These are phyloP conservation scores for Phytophthora palmivora DNA, from an alignment of 352 stramenopile genomes.

Conservation along the genomic window DNA sequence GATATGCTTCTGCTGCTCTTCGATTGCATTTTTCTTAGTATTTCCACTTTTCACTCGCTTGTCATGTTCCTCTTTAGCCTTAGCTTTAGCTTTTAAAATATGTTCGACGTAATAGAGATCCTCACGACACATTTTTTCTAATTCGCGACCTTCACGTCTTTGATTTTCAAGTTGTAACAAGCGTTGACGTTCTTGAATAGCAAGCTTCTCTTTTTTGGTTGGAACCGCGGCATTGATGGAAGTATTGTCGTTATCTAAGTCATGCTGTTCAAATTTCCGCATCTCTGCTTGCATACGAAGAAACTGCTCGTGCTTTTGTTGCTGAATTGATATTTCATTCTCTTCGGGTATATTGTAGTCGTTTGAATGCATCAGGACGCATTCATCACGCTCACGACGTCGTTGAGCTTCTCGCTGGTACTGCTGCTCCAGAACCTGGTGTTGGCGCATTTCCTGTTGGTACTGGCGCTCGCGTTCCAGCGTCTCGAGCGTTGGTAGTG, in stretches of 20 bases:
- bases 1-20: slow-evolving; percentile 56
- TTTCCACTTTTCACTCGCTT: slow-evolving; percentile 15
- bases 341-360: slow-evolving; percentile 49
- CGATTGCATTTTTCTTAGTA: slow-evolving; percentile 37
- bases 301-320: slow-evolving; percentile 41
- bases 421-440: slow-evolving; percentile 51
- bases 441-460: slow-evolving; percentile 48
- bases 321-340: slow-evolving; percentile 31
- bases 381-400: slow-evolving; percentile 50
- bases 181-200: slow-evolving; percentile 35
- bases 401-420: slow-evolving; percentile 49
- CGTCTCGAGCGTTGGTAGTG: slow-evolving; percentile 62
- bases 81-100: slow-evolving; percentile 49
- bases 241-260: slow-evolving; percentile 1
- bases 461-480: slow-evolving; percentile 41
- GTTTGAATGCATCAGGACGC: slow-evolving; percentile 45
- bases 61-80: slow-evolving; percentile 24
- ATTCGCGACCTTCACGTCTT: slow-evolving; percentile 41
- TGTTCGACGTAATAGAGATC: slow-evolving; percentile 65
- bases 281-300: slow-evolving; percentile 40
- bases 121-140: slow-evolving; percentile 54
- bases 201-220: slow-evolving; percentile 34
- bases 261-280: slow-evolving; percentile 26
- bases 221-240: not conserved
- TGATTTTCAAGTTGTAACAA: slow-evolving; percentile 35